Evolutionary conservation across 2,329 filamentous ascomycete genomes (phyloP), one percentile per base, ranked within the genome.

Genomic region (Sporothrix luriei): DNA sequence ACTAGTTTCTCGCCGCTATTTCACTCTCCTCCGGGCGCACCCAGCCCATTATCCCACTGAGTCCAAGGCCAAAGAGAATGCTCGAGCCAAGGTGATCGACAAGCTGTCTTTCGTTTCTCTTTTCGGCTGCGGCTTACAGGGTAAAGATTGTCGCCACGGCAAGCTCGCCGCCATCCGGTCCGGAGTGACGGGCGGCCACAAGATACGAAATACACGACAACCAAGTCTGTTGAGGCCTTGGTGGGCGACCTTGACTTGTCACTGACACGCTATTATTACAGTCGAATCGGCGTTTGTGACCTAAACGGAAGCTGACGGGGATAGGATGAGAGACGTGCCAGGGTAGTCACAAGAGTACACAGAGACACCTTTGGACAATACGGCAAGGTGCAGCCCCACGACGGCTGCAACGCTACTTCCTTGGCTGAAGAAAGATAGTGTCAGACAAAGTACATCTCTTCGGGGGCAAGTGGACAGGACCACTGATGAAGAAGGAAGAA

Each of bases 401-500:
- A 62, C 38, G 38, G 57, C 57, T 61, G 29, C 43, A 59, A 61
- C 66, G 54, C 66, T 57, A 48, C 66, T 48, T 67, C 65, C 51
- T 21, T 40, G 21, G 26, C 49, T 57, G n/a, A 26, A 67, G 51
- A 67, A 19, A 55, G 14, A 26, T 26, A 26, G 57, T 46, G 38
- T 26, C 13, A 21, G 40, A 13, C 19, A 62, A 61, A 21, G 38
- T 62, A 62, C 57, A n/a, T n/a, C 29, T 59, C 40, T 7, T 46
- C 21, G 24, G n/a, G 57, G 26, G 57, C 57, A 13, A 62, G 40
- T 33, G 49, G 48, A 7, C 29, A 26, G 43, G 66, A n/a, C n/a
- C 51, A 67, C 38, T 29, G 26, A 52, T 21, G 46, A 49, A 48
- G 54, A 61, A 62, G 55, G 48, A 26, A 61, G 43, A 29, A 68